A percentile compares a stretch with the other conserved stretches of the same genome.
Conservation (phyloP, 2,329 filamentous ascomycete species). For the Aureobasidium subglaciale region DNA sequence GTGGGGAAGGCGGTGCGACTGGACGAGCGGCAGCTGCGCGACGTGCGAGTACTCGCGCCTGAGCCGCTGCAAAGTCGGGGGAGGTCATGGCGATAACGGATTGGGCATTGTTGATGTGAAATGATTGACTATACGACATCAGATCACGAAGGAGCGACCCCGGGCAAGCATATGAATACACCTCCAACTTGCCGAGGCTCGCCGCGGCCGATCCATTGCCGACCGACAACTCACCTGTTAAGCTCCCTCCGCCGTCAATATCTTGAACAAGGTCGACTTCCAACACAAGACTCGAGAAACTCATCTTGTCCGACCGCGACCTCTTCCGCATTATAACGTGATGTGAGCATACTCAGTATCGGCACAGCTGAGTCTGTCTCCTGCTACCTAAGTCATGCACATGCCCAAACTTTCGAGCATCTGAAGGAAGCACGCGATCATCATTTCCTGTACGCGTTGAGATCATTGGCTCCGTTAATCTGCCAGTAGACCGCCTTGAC, state of each 20-base stretch:
- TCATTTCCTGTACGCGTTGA: too few species aligned
- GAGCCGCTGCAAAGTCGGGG: conserved; percentile 77
- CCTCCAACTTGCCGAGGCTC: background rate
- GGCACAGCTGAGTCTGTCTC: background rate
- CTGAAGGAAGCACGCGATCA: background rate
- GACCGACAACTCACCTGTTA: conserved; percentile 9
- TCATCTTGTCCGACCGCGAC: background rate
- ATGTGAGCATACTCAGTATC: background rate
- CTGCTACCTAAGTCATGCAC: background rate
- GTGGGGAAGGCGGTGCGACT: conserved; percentile 31
- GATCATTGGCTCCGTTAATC: background rate
- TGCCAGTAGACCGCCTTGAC: background rate
- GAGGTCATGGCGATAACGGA: conserved; percentile 41
- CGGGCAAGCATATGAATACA: background rate
- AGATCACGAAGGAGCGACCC: background rate
- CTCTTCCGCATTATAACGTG: background rate
- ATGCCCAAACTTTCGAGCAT: background rate
- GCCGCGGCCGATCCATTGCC: background rate
- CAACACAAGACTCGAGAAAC: background rate
- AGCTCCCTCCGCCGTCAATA: background rate
- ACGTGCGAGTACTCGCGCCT: conserved; percentile 76
- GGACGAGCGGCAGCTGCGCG: conserved; percentile 60
- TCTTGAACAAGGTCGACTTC: background rate
- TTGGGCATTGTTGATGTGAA: background rate
- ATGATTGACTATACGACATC: background rate